Percentiles rank a stretch among this genome's conserved stretches.
These are phyloP conservation scores for Penstemon eatonii DNA, from an alignment of 257 asterid species.

Conservation along the genomic window DNA sequence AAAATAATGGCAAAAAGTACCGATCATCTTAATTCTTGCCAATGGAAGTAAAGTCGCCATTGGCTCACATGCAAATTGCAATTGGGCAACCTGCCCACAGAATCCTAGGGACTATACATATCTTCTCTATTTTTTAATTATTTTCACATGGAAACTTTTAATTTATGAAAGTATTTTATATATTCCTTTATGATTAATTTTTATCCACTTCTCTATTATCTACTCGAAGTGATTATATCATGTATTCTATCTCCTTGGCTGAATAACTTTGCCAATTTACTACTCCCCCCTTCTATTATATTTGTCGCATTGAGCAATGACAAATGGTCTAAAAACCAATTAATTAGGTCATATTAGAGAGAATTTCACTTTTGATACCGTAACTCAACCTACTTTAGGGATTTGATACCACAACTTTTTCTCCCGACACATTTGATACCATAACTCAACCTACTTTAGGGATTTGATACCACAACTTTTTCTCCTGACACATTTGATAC, in stretches of 20 bases:
- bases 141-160: conserved; percentile 20
- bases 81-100: conserved; percentile 33
- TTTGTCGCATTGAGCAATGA: too few species aligned
- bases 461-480: too few species aligned
- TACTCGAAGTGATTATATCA: conserved; percentile 25
- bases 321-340: too few species aligned
- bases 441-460: too few species aligned
- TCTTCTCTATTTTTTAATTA: neutral
- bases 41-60: conserved; percentile 39
- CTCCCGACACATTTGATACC: too few species aligned
- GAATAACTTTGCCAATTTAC: neutral
- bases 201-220: too few species aligned
- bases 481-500: too few species aligned
- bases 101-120: conserved; percentile 29
- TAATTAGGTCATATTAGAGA: too few species aligned
- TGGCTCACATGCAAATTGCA: conserved; percentile 28
- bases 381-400: too few species aligned
- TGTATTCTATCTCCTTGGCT: neutral
- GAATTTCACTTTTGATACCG: too few species aligned
- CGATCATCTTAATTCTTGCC: conserved; percentile 27
- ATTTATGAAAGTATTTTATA: conserved; percentile 8
- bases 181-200: conserved; percentile 21
- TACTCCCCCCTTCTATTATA: too few species aligned
- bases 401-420: too few species aligned
- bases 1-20: conserved; percentile 31